Evolutionary conservation across 208 protist species (phyloP), one percentile per base, ranked within the genome.

Genomic region (Lotmaria passim): DNA sequence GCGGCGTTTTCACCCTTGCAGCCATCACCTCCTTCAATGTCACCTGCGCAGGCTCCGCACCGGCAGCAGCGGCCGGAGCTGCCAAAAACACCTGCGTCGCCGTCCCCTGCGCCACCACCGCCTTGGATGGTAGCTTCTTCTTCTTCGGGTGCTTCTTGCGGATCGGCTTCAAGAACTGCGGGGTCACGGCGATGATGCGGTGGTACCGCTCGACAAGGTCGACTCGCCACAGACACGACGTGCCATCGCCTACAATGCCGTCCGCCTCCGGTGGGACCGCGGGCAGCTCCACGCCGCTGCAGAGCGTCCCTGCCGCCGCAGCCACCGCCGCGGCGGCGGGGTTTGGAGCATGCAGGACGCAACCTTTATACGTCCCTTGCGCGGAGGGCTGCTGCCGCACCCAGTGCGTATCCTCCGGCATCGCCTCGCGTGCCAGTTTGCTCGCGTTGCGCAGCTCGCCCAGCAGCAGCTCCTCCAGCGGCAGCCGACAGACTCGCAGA

Each of bases 391-490:
- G 17, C 58, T 75, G 69, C 24, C 85, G 78, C 43, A 91, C 82
- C 85, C 85, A 91, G 46, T 83, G 78, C 6, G 47, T 12, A 43
- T 79, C 69, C 28, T 62, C 47, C 31, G 77, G 69, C 10, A 69
- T 65, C 0, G 81, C 85, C 68, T 87, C 70, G 30, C 85, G 78
- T 3, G 81, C 85, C 44, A 64, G 60, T 52, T 79, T 82, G 66
- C 85, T 81, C 4, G 78, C 72, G 48, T 87, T 71, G 39, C 80
- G 74, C 43, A 91, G 56, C 73, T 91, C 85, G 7, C 75, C 77
- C 1, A 91, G 69, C 21, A 91, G 74, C 23, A 87, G 70, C 71
- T 91, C 85, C 69, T 91, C 85, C 68, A 85, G 52, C 48, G 79
- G 76, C 31, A 81, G 52, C 2, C 52, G 61, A 23, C 64, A 68